Percentiles rank a stretch among this genome's conserved stretches.
phyloP scores from a whole-genome alignment of 176 grass and related monocot species.

The Aegilops tauschii region DNA sequence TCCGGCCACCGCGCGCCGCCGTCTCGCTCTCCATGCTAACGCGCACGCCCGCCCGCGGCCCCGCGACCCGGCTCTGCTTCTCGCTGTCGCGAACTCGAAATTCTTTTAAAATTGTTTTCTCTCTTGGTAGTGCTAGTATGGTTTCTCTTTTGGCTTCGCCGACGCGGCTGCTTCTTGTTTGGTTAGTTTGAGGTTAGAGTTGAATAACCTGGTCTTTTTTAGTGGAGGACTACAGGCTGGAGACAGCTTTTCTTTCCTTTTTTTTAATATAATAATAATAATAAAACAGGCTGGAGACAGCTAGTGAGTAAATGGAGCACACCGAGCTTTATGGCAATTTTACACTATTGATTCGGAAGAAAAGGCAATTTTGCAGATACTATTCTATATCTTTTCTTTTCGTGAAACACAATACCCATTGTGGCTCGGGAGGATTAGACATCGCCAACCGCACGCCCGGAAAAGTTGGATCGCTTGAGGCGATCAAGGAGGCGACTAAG shows the following conservation, averaged over 20 bases:
- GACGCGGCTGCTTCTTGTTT: not conserved
- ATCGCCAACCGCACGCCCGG: too few relatives aligned
- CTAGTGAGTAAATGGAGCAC: not conserved
- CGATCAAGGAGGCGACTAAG: too few relatives aligned
- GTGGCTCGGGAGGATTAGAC: too few relatives aligned
- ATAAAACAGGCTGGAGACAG: not conserved
- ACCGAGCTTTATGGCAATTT: not conserved
- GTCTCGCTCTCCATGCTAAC: conserved; percentile 32
- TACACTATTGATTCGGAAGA: not conserved
- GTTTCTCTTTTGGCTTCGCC: not conserved
- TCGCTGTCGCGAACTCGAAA: conserved; percentile 15
- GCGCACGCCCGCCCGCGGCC: conserved; percentile 9
- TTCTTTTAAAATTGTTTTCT: not conserved
- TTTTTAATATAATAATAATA: not conserved
- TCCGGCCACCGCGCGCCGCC: not conserved
- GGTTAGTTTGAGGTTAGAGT: not conserved
- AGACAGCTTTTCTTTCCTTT: not conserved
- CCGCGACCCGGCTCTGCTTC: not conserved
- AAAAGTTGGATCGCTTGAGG: too few relatives aligned
- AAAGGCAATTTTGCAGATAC: not conserved
- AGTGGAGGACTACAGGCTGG: not conserved
- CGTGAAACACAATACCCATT: too few relatives aligned
- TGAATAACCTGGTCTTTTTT: not conserved
- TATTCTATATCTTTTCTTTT: too few relatives aligned
- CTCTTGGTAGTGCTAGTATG: too few relatives aligned